phyloP scores from a whole-genome alignment of 306 rosid species.

The Sicyos baderoa region DNA sequence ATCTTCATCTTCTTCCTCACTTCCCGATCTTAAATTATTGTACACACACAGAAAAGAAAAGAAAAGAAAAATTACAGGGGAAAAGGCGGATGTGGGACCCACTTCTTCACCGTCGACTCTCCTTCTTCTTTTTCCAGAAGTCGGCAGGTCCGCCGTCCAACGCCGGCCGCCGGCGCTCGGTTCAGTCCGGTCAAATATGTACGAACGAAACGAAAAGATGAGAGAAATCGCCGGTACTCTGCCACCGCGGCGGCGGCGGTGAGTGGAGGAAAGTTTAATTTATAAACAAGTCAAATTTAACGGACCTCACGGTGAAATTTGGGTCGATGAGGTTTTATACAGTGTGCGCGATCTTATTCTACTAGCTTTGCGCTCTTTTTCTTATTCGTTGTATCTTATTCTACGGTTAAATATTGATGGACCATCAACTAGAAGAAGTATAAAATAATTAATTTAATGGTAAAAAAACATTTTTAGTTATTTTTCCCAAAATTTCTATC shows the following conservation, averaged over 20 bases:
- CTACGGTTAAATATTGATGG: too few relatives aligned
- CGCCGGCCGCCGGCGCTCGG: not conserved
- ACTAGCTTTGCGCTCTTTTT: not conserved
- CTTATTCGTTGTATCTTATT: not conserved
- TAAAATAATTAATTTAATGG: too few relatives aligned
- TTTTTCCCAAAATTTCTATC: too few relatives aligned
- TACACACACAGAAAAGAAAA: not conserved
- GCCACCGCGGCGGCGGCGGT: conserved; percentile 11
- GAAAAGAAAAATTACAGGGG: not conserved
- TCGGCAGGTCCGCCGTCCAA: not conserved
- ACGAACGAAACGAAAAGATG: not conserved
- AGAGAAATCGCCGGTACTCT: conserved; percentile 6
- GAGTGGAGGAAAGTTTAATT: not conserved
- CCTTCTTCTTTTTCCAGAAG: not conserved
- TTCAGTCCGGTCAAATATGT: not conserved
- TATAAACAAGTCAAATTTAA: conserved; percentile 1
- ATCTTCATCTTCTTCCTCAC: not conserved
- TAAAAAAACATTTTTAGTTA: too few relatives aligned
- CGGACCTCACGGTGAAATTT: conserved; percentile 14
- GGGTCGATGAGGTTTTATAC: not conserved
- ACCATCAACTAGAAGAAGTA: too few relatives aligned
- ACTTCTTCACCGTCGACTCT: not conserved
- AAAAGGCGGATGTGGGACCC: conserved; percentile 13
- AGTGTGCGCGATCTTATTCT: not conserved
- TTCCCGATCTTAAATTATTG: conserved; percentile 12